Conservation (phyloP, 805 yeast genomes). For the Wickerhamomyces ciferrii region DNA sequence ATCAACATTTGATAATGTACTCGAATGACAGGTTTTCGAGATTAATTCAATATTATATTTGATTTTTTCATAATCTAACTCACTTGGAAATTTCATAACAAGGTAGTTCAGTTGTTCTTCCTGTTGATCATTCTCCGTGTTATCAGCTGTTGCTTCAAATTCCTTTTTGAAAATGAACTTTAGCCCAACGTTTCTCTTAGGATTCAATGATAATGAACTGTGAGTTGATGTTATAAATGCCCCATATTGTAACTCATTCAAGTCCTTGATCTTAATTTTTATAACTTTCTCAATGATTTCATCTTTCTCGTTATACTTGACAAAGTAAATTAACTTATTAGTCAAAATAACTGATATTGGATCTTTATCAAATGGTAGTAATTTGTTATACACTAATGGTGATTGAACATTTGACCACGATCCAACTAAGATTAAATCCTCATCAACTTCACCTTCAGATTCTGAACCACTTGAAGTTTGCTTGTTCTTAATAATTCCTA, state of each 20-base stretch:
- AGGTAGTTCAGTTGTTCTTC: conserved; percentile 2
- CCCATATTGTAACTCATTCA: conserved; percentile 25
- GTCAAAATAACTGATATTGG: conserved; percentile 17
- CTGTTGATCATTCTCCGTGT: not conserved
- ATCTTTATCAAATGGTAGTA: conserved; percentile 6
- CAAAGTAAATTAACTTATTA: conserved; percentile 14
- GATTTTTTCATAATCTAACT: conserved; percentile 18
- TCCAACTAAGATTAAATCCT: conserved; percentile 19
- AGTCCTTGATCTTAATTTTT: conserved; percentile 13
- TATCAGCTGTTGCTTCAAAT: not conserved
- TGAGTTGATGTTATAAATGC: conserved; percentile 17
- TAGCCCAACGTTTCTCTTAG: conserved; percentile 27
- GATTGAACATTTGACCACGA: conserved; percentile 21
- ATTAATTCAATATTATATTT: conserved; percentile 17
- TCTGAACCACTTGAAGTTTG: not conserved
- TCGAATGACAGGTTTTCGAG: conserved; percentile 18
- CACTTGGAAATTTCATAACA: conserved; percentile 19
- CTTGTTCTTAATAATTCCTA: conserved; percentile 1
- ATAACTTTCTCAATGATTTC: conserved; percentile 9
- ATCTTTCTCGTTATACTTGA: conserved; percentile 16
- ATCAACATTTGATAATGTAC: conserved; percentile 23
- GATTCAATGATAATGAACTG: conserved; percentile 19
- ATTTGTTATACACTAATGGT: conserved; percentile 14
- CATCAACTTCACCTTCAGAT: not conserved
- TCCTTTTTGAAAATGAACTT: conserved; percentile 11